Percentiles rank a stretch among this genome's conserved stretches.
Evolutionary conservation across 176 grass and related monocot genomes (phyloP).

Genomic region (Raddia distichophylla): DNA sequence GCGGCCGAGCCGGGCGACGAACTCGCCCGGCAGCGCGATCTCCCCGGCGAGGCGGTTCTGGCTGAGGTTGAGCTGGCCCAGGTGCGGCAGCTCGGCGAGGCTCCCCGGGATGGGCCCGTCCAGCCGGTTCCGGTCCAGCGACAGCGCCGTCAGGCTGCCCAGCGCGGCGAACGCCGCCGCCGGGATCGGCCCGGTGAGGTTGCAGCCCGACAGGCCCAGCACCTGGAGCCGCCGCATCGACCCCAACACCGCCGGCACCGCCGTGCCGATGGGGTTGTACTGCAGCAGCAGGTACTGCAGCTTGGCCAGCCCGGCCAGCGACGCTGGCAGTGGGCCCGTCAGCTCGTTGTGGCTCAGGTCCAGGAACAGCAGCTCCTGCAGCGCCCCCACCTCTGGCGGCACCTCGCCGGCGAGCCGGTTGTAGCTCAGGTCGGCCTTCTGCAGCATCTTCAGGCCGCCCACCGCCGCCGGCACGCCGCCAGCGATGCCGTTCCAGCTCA

Average conservation of each 20-base stretch:
- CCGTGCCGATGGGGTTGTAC: conserved; percentile 73
- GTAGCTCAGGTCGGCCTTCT: conserved; percentile 83
- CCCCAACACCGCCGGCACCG: conserved; percentile 63
- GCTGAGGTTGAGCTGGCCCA: conserved; percentile 88
- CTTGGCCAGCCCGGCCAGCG: conserved; percentile 45
- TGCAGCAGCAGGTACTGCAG: conserved; percentile 80
- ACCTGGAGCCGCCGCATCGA: conserved; percentile 65
- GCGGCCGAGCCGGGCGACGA: conserved; percentile 69
- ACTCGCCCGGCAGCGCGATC: conserved; percentile 68
- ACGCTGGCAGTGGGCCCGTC: conserved; percentile 56
- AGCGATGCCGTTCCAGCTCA: conserved; percentile 69
- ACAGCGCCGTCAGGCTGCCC: conserved; percentile 59
- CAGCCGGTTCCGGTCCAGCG: conserved; percentile 75
- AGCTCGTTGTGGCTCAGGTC: conserved; percentile 76
- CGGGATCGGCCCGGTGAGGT: conserved; percentile 66
- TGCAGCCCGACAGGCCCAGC: conserved; percentile 73
- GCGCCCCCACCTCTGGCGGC: conserved; percentile 54
- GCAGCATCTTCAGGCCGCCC: conserved; percentile 52
- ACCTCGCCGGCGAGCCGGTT: conserved; percentile 64
- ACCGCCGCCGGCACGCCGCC: conserved; percentile 51
- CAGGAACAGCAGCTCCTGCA: conserved; percentile 66
- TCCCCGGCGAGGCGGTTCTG: conserved; percentile 81
- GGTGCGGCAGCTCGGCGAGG: conserved; percentile 64
- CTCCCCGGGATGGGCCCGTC: conserved; percentile 67
- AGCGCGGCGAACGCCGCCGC: conserved; percentile 45